A percentile compares a stretch with the other conserved stretches of the same genome.
These are phyloP conservation scores for Neurospora sp. DNA, from an alignment of 495 filamentous ascomycete species.

Conservation along the genomic window DNA sequence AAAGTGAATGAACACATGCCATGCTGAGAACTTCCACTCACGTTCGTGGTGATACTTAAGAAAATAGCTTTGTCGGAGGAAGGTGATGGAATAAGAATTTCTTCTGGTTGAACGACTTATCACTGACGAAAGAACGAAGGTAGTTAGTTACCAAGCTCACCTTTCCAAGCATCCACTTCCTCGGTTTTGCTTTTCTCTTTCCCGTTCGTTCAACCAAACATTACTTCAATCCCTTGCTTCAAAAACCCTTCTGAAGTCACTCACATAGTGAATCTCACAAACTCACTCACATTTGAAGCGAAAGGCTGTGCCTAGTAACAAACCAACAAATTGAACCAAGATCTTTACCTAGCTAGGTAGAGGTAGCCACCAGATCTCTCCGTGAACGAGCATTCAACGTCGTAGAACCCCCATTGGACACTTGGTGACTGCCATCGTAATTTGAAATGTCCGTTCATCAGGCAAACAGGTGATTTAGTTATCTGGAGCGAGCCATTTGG, in stretches of 20 bases:
- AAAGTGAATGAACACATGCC: no score
- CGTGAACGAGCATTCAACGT: neutral
- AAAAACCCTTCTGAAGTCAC: no score
- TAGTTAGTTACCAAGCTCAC: neutral
- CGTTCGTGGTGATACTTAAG: neutral
- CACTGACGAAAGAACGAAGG: neutral
- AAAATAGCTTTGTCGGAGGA: neutral
- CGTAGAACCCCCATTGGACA: neutral
- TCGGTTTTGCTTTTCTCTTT: no score
- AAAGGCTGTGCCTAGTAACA: neutral
- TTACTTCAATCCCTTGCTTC: no score
- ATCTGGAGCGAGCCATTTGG: neutral
- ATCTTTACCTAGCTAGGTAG: neutral
- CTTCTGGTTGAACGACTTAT: neutral
- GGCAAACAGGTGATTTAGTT: neutral
- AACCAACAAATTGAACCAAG: neutral
- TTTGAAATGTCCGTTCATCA: neutral
- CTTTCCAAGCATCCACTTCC: neutral
- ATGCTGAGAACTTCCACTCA: neutral
- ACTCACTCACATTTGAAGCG: neutral
- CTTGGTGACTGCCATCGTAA: neutral
- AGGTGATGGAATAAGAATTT: no score
- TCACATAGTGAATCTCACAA: neutral
- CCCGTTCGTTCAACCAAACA: no score
- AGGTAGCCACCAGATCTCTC: neutral